phyloP scores from a whole-genome alignment of 306 rosid genomes.

The Oxytropis ochrocephala region DNA sequence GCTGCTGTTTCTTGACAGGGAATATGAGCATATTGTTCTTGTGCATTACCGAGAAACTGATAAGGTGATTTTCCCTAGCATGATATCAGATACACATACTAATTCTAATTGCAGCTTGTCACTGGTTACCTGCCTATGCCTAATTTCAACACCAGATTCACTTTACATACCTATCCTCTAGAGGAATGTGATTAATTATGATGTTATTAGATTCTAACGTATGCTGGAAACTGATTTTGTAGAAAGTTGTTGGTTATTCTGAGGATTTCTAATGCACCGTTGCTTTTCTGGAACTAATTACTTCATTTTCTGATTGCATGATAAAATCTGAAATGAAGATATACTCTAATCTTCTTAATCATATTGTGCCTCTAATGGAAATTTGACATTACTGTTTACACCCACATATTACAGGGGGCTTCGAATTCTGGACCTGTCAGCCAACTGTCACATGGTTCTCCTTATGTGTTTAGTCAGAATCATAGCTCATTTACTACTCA shows the following conservation, averaged over 20 bases:
- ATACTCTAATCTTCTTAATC: neutral
- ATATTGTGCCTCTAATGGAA: neutral
- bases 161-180: neutral
- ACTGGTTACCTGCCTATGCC: neutral
- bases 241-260: neutral
- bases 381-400: constrained; percentile 2
- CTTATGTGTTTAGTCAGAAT: constrained; percentile 38
- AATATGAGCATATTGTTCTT: constrained; percentile 83
- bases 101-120: neutral
- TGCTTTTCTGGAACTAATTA: neutral
- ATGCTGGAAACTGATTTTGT: neutral
- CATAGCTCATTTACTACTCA: constrained; percentile 32
- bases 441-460: constrained; percentile 39
- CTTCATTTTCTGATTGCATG: neutral
- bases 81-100: constrained; percentile 12
- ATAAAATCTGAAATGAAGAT: neutral
- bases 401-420: constrained; percentile 54
- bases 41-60: constrained; percentile 87
- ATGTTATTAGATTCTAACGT: neutral
- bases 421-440: constrained; percentile 35
- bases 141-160: constrained; percentile 1
- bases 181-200: neutral
- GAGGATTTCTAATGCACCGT: neutral
- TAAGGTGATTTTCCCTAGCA: constrained; percentile 54
- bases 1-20: constrained; percentile 53